Evolutionary conservation across 768 basidiomycete species (phyloP), one percentile per base, ranked within the genome.

Genomic region (Gloeopeniophorella convolvens): DNA sequence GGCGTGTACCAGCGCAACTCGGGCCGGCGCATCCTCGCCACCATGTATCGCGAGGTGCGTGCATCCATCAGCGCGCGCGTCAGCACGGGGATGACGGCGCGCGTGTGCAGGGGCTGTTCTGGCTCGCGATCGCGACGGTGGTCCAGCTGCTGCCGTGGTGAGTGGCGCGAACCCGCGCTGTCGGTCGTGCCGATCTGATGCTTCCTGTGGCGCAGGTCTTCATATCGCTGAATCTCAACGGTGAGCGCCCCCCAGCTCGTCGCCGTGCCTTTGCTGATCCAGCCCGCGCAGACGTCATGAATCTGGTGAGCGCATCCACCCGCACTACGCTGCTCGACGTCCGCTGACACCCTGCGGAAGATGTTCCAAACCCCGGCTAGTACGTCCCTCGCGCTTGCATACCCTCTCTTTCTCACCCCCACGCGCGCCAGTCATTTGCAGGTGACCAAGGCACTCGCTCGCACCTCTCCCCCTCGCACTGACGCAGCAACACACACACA

Each of bases 331-430:
- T 40, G 18, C 23, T 39, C n/a, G 30, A 15, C 16, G 23, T 5
- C 15, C 8, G 20, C 9, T 34, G n/a, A 44, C 21, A 50, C 20
- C 9, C 27, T 16, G 12, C 13, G 23, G 8, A 11, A 50, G 48
- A 55, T 55, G 43, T 55, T 46, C 27, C 50, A 55, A 31, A 42
- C 44, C 12, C 50, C 45, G 15, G 39, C 41, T 6, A 24, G 54
- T 48, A 40, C 30, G 45, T 43, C 3, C n/a, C 26, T 9, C 11
- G 16, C 35, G 6, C 23, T 12, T 49, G 13, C 4, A n/a, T 27
- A 12, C 21, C 13, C 27, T 4, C 16, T 32, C 32, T 18, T 16
- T 6, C 10, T 24, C 9, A 31, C 36, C 26, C 6, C 18, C n/a
- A 24, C 28, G 16, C 31, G 16, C 16, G n/a, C n/a, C 26, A 44